Evolutionary conservation across 2,329 filamentous ascomycete genomes (phyloP), one percentile per base, ranked within the genome.

Genomic region (Beauveria sp.): DNA sequence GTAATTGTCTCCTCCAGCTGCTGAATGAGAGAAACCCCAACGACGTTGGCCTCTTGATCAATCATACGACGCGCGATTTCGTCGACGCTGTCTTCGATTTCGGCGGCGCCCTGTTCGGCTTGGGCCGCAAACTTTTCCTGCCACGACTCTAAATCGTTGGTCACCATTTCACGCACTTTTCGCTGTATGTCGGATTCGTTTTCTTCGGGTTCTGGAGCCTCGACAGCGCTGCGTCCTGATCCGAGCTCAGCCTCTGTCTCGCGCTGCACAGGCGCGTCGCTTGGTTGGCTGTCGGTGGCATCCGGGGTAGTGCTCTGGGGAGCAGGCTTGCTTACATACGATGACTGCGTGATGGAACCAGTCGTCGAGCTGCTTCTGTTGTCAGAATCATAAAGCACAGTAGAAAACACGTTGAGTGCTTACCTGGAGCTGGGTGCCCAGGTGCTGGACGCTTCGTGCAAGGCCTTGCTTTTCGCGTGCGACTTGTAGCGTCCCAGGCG

Each of bases 71-170:
- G 74, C 7, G 76, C 71, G 43, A 86, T 83, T 62, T 90, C 87
- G 42, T 82, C 78, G 20, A 88, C 76, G 42, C 86, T 83, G 4
- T 85, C 81, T 40, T 93, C 89, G 64, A 98, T 91, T 65, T 95
- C 83, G 22, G 72, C 70, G 4, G 83, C 83, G 5, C 92, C 93
- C 71, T 96, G 92, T 64, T 96, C 89, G 8, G 91, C 91, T 10
- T 92, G 92, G 63, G 87, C 85, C 31, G 89, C 83, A 71, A 96
- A 97, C 70, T 96, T 96, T 64, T 85, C 85, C 74, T 97, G 89
- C 93, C 95, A 99, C 61, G 83, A 82, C 66, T 85, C 83, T 16
- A 99, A 82, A 71, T 99, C 95, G 50, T 88, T 83, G 1, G 86
- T 81, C 48, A 98, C 89, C 65, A 83, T 84, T 68, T 88, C 83